phyloP scores from a whole-genome alignment of 257 asterid species.

The Anisodus tanguticus region DNA sequence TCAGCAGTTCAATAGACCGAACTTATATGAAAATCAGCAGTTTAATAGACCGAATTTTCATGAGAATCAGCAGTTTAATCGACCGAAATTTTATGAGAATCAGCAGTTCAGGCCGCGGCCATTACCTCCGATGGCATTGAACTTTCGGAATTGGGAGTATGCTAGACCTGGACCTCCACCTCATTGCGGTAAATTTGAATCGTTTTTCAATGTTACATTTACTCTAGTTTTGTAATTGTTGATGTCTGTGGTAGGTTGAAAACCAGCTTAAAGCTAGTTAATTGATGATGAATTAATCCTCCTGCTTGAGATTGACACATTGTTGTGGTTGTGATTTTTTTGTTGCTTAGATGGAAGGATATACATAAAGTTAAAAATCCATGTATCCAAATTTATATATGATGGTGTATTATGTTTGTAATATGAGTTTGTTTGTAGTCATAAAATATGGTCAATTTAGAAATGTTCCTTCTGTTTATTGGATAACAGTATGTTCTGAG shows the following conservation, averaged over 20 bases:
- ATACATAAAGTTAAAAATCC: slow-evolving; percentile 6
- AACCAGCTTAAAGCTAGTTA: slow-evolving; percentile 12
- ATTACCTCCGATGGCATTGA: slow-evolving; percentile 59
- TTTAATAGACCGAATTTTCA: slow-evolving; percentile 36
- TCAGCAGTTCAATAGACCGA: neutral
- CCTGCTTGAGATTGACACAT: slow-evolving; percentile 14
- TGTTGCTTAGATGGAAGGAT: slow-evolving; percentile 13
- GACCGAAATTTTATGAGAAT: slow-evolving; percentile 40
- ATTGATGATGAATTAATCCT: neutral
- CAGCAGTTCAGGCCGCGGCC: slow-evolving; percentile 64
- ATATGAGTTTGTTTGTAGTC: slow-evolving; percentile 10
- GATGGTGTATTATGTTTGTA: slow-evolving; percentile 6
- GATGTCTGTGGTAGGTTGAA: neutral
- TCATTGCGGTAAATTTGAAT: slow-evolving; percentile 54
- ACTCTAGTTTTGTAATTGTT: neutral
- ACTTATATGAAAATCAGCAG: slow-evolving; percentile 38
- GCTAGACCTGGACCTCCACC: slow-evolving; percentile 64
- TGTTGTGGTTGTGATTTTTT: neutral
- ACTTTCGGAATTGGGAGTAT: slow-evolving; percentile 77
- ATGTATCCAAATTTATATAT: neutral
- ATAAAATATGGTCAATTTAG: neutral
- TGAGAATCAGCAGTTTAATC: slow-evolving; percentile 33
- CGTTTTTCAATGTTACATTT: neutral
- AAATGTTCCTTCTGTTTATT: neutral
- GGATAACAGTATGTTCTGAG: neutral